Evolutionary conservation across 352 stramenopile genomes (phyloP).

Genomic region (Pythium sp.): DNA sequence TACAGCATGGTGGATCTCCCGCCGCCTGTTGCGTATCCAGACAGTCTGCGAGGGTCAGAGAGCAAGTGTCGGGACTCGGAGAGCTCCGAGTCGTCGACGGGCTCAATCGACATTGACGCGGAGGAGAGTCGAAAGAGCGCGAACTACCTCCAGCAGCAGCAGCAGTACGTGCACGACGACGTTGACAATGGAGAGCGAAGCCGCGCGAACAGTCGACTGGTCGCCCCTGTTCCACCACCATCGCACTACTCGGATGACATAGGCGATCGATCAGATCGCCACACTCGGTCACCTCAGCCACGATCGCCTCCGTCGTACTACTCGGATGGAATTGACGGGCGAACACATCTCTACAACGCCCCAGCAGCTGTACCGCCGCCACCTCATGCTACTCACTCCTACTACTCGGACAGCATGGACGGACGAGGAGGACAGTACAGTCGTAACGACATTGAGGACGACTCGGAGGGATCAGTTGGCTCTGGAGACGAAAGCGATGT

Average conservation of each 20-base stretch:
- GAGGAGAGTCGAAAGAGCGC: conserved; percentile 15
- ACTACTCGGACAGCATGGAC: conserved; percentile 3
- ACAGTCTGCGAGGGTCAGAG: conserved; percentile 15
- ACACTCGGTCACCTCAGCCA: neutral
- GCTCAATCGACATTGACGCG: conserved; percentile 72
- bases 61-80: conserved; percentile 33
- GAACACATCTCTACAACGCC: conserved; percentile 1
- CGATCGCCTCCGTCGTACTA: neutral
- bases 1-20: conserved; percentile 7
- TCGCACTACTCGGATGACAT: conserved; percentile 12
- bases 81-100: conserved; percentile 63
- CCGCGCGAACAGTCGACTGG: conserved; percentile 21
- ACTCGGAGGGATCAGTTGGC: conserved; percentile 38
- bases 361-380: neutral
- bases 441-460: conserved; percentile 17
- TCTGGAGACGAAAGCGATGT: conserved; percentile 31
- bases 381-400: neutral
- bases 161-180: neutral
- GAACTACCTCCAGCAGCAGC: neutral
- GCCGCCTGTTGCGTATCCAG: conserved; percentile 1
- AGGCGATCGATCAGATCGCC: neutral
- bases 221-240: conserved; percentile 7
- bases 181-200: neutral
- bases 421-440: conserved; percentile 5
- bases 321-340: neutral